A percentile compares a stretch with the other conserved stretches of the same genome.
phyloP scores from a whole-genome alignment of 768 basidiomycete species.

The Suillus luteus region DNA sequence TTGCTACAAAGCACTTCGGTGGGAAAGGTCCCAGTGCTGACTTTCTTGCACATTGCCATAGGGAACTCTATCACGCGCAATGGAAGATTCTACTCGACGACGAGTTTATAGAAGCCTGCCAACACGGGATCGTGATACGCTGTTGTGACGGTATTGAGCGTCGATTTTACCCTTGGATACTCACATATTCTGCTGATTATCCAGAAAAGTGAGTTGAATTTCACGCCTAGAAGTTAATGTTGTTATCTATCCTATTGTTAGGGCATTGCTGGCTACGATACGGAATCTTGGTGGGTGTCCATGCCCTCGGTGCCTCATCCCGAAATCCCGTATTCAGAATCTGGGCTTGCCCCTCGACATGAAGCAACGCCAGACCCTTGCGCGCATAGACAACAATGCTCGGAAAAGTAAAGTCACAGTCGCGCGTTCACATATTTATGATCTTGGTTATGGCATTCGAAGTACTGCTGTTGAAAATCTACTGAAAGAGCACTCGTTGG shows the following conservation, averaged over 20 bases:
- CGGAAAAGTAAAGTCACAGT: not conserved
- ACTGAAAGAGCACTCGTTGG: constrained; percentile 19
- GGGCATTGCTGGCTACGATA: constrained; percentile 27
- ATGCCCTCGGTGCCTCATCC: constrained; percentile 30
- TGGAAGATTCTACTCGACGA: no score
- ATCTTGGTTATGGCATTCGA: constrained; percentile 16
- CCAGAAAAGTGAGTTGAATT: constrained; percentile 34
- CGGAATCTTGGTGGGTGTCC: constrained; percentile 28
- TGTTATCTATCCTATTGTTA: not conserved
- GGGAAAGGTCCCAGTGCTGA: constrained; percentile 1
- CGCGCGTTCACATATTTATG: constrained; percentile 19
- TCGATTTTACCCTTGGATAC: constrained; percentile 26
- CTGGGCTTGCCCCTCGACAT: constrained; percentile 18
- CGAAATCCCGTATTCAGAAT: constrained; percentile 14
- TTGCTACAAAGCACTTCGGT: constrained; percentile 12
- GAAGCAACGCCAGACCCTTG: not conserved
- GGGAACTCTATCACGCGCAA: no score
- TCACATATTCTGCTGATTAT: constrained; percentile 36
- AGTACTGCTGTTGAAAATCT: constrained; percentile 16
- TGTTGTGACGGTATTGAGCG: constrained; percentile 17
- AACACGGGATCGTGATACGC: constrained; percentile 13
- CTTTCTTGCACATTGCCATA: constrained; percentile 1
- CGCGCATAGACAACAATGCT: constrained; percentile 8
- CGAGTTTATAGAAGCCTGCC: no score
- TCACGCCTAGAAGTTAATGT: not conserved